Evolutionary conservation across 805 yeast species (phyloP).

Genomic region (Debaryomyces maramus): DNA sequence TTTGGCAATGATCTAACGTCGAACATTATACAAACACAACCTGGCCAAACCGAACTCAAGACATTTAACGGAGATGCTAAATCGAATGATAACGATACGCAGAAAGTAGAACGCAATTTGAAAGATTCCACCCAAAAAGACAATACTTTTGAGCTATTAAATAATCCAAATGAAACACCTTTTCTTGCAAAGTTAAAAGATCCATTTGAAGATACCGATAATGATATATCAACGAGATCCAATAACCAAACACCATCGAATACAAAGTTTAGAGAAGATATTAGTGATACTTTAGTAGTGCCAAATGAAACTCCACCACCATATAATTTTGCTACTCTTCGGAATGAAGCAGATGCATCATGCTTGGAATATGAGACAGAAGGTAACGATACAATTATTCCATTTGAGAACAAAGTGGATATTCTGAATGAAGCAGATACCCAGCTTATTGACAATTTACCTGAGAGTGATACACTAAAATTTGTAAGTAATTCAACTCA

Average conservation of each 20-base stretch:
- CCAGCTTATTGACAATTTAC: background rate
- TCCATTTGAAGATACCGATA: slow-evolving; percentile 9
- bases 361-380: background rate
- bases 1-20: slow-evolving; percentile 23
- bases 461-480: background rate
- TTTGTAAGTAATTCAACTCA: background rate
- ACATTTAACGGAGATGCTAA: background rate
- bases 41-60: background rate
- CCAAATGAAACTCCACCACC: background rate
- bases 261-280: background rate
- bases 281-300: background rate
- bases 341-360: background rate
- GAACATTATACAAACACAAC: background rate
- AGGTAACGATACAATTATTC: background rate
- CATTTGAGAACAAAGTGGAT: background rate
- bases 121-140: slow-evolving; percentile 5
- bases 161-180: slow-evolving; percentile 9
- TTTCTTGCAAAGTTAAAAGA: slow-evolving; percentile 10
- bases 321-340: background rate
- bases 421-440: background rate
- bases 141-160: slow-evolving; percentile 5
- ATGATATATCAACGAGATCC: slow-evolving; percentile 9
- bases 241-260: slow-evolving; percentile 2
- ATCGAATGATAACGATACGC: background rate
- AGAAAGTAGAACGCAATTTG: background rate